Base-by-base conservation (phyloP, 345 rosid genomes). In the Hypericum perforatum region DNA sequence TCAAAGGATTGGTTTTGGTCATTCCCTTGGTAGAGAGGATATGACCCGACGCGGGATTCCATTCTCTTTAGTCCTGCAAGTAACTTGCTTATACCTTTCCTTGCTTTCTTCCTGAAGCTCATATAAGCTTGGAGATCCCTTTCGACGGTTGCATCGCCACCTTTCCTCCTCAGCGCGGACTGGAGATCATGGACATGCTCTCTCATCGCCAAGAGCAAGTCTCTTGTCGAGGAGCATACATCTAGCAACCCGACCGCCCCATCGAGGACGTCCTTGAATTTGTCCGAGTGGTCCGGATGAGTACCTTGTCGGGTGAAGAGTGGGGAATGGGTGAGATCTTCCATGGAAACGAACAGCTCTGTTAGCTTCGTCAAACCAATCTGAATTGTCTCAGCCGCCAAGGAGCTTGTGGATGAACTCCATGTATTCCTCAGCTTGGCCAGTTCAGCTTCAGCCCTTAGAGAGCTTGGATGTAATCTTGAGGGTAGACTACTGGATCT, bases 401-500 rank as follows among this genome's bases (percentile, higher is more conserved):
- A 16, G 16, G 64, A 46, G 36, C 22, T 59, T 9, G 53, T 14
- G 36, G 68, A 58, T 16, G 41, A 7, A 29, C 59, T 53, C 16
- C 56, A 57, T 3, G 52, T 42, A 39, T 44, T 22, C 32, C 32
- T 73, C 7, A 75, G 61, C 46, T 52, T 70, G 57, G 54, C 58
- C 9, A 79, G 32, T 11, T 45, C 65, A 5, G 54, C 49, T 49
- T 69, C 66, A 11, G 68, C 41, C 43, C 53, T 63, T 43, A 73
- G 40, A 37, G 62, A 50, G 53, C 22, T 57, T 5, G 72, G 70
- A 16, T 60, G 68, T 14, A 63, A 40, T 11, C 75, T 70, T 0
- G 77, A 58, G 6, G 81, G 84, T 76, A 79, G 61, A 65, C 84
- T 79, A 46, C 63, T 57, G 15, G 84, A 79, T 49, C 84, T 63